Evolutionary conservation across 139 green algal species (phyloP), one percentile per base, ranked within the genome.

Genomic region (Deuterostichococcus epilithicus): DNA sequence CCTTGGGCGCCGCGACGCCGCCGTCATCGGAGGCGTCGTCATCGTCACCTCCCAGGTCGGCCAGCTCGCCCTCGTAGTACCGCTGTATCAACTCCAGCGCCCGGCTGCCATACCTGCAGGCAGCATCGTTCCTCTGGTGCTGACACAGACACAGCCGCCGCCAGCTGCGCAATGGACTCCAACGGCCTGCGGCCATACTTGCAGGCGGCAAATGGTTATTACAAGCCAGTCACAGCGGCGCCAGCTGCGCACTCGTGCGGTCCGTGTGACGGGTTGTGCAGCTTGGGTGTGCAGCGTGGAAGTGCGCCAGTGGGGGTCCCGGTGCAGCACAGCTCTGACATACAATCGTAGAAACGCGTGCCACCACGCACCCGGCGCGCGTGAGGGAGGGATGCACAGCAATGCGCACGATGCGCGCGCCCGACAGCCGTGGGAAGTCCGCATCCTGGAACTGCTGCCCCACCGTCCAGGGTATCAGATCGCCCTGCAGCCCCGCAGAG

Each of bases 391-490:
- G 95, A 82, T 99, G 96, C n/a, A 89, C 85, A 2, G 96, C 96
- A 42, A 99, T 95, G 73, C 96, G 91, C 68, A 99, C 95, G 22
- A 99, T 89, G 36, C 96, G 86, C 6, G 92, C 96, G 33, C 95
- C 96, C 3, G 84, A 94, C 35, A 99, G 91, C 1, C 65, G 68
- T 0, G 96, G 92, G 83, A 99, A 98, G 60, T 96, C 93, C 2
- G 85, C 59, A 83, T 99, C 96, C 88, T 97, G 91, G 84, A 93
- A 98, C 86, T 99, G 95, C 91, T 97, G 91, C 13, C 88, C 88
- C 32, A 99, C 79, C 22, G 94, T 98, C 95, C 95, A 99, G n/a
- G 96, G 96, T 59, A 99, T 95, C 20, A 99, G 85, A 85, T 99
- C 96, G 33, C 96, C 96, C 75, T 91, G 85, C 73, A 83, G 18